Evolutionary conservation across 1,284 basidiomycete genomes (phyloP), one percentile per base, ranked within the genome.

Genomic region (Microbotryum lychnidis-dioicae): DNA sequence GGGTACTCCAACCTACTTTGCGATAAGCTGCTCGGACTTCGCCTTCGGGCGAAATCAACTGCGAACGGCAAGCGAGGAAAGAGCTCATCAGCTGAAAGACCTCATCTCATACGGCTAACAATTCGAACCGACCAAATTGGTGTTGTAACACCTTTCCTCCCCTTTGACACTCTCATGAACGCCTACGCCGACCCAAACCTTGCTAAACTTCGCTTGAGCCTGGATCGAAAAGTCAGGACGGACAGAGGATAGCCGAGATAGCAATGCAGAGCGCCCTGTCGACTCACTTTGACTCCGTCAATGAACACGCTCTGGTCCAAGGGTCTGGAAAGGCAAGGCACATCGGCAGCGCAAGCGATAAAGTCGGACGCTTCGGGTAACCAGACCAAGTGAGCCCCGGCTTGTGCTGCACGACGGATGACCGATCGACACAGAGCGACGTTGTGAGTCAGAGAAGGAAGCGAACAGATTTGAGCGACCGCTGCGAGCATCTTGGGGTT

Each of bases 311-410:
- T 54, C 50, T 70, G 67, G 9, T 74, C 75, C 1, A 60, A 16
- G 0, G 73, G 69, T 16, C 70, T 59, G 0, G 73, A 70, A 2
- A 77, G 68, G 14, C 54, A 50, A 0, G 66, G 59, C 4, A 75
- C 76, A 9, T 58, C 8, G 1, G 55, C 50, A 25, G 55, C 16
- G 3, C 31, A 31, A 9, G 77, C 76, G 61, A 81, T 80, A 54
- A 80, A 81, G 67, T 81, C 80, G 25, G 77, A 73, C 0, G 80
- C 77, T 71, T 80, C 79, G 21, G 79, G 79, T 6, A 80, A 71
- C 62, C 77, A 79, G 57, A 78, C 69, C 16, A 78, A 75, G 58
- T 73, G 73, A 3, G 78, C 78, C 0, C 77, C 77, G 0, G 74
- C 75, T 3, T 55, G 52, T 0, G 75, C 76, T 0, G 79, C 79